These are phyloP conservation scores for Zychaea mexicana DNA, from an alignment of 371 early-diverging fungal species.

Conservation along the genomic window DNA sequence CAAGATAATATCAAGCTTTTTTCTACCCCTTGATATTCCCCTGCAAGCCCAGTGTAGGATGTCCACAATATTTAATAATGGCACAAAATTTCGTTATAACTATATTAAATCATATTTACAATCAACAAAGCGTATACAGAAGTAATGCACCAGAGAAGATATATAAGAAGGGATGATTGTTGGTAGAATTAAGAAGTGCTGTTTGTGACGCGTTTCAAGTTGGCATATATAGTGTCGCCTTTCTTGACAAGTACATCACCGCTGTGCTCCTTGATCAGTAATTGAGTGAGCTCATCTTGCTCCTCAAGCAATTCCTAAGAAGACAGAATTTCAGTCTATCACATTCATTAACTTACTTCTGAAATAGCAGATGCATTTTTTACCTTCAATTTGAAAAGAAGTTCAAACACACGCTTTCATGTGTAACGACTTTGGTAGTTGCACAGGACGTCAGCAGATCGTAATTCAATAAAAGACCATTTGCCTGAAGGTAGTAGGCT, in stretches of 20 bases:
- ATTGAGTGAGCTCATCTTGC: not conserved
- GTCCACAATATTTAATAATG: too few species aligned
- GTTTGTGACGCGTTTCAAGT: not conserved
- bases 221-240: not conserved
- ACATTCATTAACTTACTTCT: not conserved
- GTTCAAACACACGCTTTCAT: not conserved
- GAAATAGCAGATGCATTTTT: not conserved
- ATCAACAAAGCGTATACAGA: too few species aligned
- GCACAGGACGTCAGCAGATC: not conserved
- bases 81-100: too few species aligned
- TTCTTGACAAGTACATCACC: not conserved
- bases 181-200: too few species aligned
- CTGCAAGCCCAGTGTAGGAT: too few species aligned
- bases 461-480: not conserved
- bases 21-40: too few species aligned
- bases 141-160: too few species aligned
- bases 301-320: not conserved
- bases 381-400: conserved; percentile 13
- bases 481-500: not conserved
- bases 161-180: too few species aligned
- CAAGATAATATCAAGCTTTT: too few species aligned
- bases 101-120: too few species aligned
- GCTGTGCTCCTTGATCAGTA: not conserved
- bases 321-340: too few species aligned
- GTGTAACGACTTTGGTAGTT: not conserved